A percentile compares a stretch with the other conserved stretches of the same genome.
Conservation (phyloP, 352 stramenopile species). For the Phytophthora niederhauseri region DNA sequence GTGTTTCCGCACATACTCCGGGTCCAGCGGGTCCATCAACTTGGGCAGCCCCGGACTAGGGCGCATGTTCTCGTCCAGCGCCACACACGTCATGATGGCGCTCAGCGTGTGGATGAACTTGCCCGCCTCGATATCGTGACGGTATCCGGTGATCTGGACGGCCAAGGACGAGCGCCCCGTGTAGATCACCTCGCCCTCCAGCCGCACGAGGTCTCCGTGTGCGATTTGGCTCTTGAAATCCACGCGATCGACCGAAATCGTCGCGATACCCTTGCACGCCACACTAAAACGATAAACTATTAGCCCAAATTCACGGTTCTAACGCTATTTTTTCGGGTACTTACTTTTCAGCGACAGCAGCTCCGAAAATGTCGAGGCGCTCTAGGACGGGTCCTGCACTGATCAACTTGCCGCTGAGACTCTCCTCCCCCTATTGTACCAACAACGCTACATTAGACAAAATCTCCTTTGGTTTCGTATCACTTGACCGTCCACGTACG, state of each 20-base stretch:
- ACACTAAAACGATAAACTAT: slow-evolving; percentile 31
- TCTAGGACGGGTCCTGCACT: slow-evolving; percentile 57
- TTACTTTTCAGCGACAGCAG: slow-evolving; percentile 68
- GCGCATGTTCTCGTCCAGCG: slow-evolving; percentile 68
- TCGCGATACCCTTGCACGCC: slow-evolving; percentile 62
- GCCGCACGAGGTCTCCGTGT: slow-evolving; percentile 64
- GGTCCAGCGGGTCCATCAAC: slow-evolving; percentile 45
- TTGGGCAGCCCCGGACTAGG: slow-evolving; percentile 58
- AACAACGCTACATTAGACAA: not conserved
- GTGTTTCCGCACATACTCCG: slow-evolving; percentile 54
- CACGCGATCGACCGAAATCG: slow-evolving; percentile 72
- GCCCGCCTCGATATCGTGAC: slow-evolving; percentile 68
- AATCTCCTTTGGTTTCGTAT: not conserved
- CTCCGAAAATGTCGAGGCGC: slow-evolving; percentile 67
- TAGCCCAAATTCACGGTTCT: not conserved
- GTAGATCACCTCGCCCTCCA: slow-evolving; percentile 69
- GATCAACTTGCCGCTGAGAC: slow-evolving; percentile 55
- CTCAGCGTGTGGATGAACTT: slow-evolving; percentile 72
- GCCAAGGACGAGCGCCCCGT: slow-evolving; percentile 63
- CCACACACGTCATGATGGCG: slow-evolving; percentile 76
- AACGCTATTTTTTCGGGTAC: slow-evolving; percentile 7
- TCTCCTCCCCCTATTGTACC: slow-evolving; percentile 49
- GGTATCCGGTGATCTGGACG: slow-evolving; percentile 70
- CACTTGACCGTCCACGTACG: slow-evolving; percentile 30
- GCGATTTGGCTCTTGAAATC: slow-evolving; percentile 70